These are phyloP conservation scores for Diplotaxis tenuifolia DNA, from an alignment of 345 rosid genomes.

Conservation along the genomic window DNA sequence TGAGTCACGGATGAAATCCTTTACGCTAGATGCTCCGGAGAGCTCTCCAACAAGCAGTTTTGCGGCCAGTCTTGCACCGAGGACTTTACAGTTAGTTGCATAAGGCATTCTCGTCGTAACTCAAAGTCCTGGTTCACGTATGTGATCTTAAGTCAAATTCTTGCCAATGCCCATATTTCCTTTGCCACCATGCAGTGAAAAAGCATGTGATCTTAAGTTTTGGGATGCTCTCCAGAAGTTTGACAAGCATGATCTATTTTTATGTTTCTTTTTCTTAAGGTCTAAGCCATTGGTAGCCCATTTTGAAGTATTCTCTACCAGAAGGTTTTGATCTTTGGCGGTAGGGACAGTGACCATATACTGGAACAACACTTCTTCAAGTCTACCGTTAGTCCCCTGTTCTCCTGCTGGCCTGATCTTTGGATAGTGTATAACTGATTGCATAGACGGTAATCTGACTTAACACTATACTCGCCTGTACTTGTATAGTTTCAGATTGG, in stretches of 20 bases:
- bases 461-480: not conserved
- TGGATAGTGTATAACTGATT: no score
- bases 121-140: no score
- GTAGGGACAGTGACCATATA: not conserved
- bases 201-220: no score
- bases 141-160: no score
- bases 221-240: no score
- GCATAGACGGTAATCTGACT: not conserved
- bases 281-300: not conserved
- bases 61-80: no score
- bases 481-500: not conserved
- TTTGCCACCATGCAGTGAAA: not conserved
- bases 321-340: not conserved
- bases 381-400: not conserved
- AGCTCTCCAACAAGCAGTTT: no score
- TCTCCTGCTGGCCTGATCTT: not conserved
- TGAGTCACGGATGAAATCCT: no score
- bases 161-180: not conserved
- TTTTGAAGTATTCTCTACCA: not conserved
- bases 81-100: no score
- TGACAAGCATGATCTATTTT: no score
- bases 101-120: no score
- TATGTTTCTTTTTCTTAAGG: not conserved
- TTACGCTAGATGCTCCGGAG: no score
- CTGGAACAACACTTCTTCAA: not conserved